Evolutionary conservation across 345 rosid species (phyloP), one percentile per base, ranked within the genome.

Genomic region (Eucalyptus sp.): DNA sequence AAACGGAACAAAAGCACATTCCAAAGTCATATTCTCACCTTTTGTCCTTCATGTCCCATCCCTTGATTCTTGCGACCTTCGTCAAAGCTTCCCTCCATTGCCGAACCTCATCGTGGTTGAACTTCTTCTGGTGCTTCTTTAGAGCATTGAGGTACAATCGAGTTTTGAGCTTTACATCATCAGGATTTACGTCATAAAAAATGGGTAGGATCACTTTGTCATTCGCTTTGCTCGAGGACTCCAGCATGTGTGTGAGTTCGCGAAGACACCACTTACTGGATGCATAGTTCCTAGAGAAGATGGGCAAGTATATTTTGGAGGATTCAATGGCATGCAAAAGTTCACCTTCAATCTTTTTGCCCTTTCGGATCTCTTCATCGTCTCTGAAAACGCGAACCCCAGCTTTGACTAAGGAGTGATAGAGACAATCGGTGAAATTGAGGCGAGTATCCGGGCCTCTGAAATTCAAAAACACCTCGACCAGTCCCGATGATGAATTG

Each of bases 401-500:
- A 66, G 79, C 43, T 31, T 16, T 16, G 5, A 15, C 41, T 18
- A 66, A n/a, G 18, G 43, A 66, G 79, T 66, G 79, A 31, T 66
- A 66, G 79, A 66, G 79, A 13, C 11, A 66, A 15, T 66, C 41
- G 12, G 79, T 66, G 41, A 66, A 66, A 8, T 16, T 66, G 43
- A 8, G 11, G 43, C 41, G 43, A 37, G 79, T 66, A 37, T 66
- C 43, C 1, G 22, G 79, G 11, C 79, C 79, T 66, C 79, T 31
- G 3, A 66, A 66, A 66, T 10, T 66, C 79, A 66, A 31, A 18
- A 66, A 31, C 43, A 66, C 43, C 79, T 66, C 79, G 0, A 66
- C 31, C 22, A 18, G 22, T 37, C 22, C 79, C 79, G 6, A 16
- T 0, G 22, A 66, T 2, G 12, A 31, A 66, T 31, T 0, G 43